Evolutionary conservation across 208 protist genomes (phyloP).

Genomic region (Angomonas deanei): DNA sequence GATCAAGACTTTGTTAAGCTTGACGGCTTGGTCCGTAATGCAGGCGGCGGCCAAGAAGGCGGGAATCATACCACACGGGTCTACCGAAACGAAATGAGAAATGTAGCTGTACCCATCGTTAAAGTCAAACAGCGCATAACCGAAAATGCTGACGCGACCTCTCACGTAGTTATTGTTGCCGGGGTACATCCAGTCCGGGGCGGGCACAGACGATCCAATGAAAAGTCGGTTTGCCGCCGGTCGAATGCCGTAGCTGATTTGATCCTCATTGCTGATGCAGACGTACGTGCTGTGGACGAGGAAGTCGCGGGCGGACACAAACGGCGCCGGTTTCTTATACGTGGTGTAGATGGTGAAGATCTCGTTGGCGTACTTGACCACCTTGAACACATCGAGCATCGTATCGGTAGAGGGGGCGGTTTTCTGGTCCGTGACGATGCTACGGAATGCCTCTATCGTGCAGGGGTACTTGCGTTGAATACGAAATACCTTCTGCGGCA

Average conservation of each 20-base stretch:
- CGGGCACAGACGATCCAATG: too few species aligned
- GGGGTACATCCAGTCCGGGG: too few species aligned
- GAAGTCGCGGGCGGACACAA: conserved; percentile 20
- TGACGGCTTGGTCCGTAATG: background rate
- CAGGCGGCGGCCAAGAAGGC: background rate
- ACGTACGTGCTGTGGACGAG: background rate
- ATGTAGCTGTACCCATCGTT: background rate
- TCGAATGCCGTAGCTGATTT: background rate
- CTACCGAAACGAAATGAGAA: background rate
- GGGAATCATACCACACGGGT: background rate
- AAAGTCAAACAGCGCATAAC: background rate
- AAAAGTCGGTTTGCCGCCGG: background rate
- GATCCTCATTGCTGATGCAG: background rate
- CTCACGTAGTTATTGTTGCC: too few species aligned
- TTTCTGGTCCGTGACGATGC: background rate
- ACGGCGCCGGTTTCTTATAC: conserved; percentile 11
- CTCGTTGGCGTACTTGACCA: background rate
- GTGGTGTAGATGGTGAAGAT: conserved; percentile 10
- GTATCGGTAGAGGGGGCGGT: background rate
- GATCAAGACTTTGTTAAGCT: too few species aligned
- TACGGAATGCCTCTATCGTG: background rate
- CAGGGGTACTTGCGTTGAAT: conserved; percentile 6
- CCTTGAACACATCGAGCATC: conserved; percentile 3
- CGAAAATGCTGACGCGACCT: background rate
- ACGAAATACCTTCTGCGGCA: conserved; percentile 11